phyloP scores from a whole-genome alignment of 345 rosid genomes.

The Brassica nigra region DNA sequence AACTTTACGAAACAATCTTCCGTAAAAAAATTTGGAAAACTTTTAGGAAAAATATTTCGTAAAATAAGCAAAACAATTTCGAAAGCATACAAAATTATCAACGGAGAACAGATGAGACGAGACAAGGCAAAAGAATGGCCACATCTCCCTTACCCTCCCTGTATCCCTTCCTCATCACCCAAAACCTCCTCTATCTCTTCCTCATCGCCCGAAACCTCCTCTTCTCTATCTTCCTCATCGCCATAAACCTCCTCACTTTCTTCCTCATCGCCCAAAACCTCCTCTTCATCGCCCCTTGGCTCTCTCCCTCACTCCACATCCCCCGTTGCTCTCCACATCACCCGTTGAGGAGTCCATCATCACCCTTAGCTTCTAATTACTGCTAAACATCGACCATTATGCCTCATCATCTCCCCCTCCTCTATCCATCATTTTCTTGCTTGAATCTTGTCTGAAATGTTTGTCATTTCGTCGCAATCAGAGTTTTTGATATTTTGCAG shows the following conservation, averaged over 20 bases:
- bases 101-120: neutral
- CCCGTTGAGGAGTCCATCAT: no score
- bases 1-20: neutral
- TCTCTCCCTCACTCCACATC: no score
- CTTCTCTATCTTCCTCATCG: neutral
- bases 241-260: neutral
- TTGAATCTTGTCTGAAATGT: neutral
- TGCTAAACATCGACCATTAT: no score
- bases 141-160: neutral
- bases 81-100: neutral
- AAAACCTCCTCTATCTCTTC: neutral
- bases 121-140: neutral
- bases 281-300: neutral
- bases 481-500: no score
- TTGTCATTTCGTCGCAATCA: neutral
- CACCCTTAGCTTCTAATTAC: no score
- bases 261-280: neutral
- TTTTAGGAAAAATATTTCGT: neutral
- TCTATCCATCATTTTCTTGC: neutral
- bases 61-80: neutral
- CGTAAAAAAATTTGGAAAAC: no score
- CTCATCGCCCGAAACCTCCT: neutral
- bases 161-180: neutral
- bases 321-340: no score
- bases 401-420: neutral